Base-by-base conservation (phyloP, 768 basidiomycete species). In the Boletus vinaceobasis region DNA sequence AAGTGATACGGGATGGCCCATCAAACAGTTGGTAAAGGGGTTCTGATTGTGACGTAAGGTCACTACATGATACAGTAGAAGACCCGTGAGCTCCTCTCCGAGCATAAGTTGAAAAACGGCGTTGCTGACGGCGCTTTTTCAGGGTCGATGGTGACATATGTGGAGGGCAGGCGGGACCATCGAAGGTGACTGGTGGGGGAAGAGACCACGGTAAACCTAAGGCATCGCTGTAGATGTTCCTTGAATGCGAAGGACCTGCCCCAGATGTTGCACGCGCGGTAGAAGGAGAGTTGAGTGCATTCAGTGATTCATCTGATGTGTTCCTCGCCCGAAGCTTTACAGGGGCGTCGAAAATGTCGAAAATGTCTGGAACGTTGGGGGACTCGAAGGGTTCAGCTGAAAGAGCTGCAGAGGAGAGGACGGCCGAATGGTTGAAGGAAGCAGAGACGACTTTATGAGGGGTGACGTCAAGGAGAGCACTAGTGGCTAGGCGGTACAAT, bases 311-410 rank as follows among this genome's bases (percentile, higher is more conserved):
- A 48, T 69, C 45, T 61, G 69, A 53, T 50, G 61, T 55, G 55
- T 61, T 68, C 31, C 69, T 73, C 56, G 74, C 75, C 19, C 73
- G 70, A 21, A 78, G 73, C 31, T 66, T 67, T 33, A 67, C 65
- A 1, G 79, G 77, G 23, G 73, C 79, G 54, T 82, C 80, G 60
- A 80, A 80, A 54, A 83, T 79, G 62, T 82, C 80, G 56, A 77
- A 74, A 45, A 79, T 77, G 40, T 69, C 70, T 11, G 67, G 66
- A 19, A 68, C 52, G 15, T 59, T 61, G 23, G 68, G 50, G 38
- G 36, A 37, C 15, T 39, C 55, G 11, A 46, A 47, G 14, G 44
- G 31, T 27, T 43, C 43, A 7, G 43, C 21, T 4, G 59, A 40
- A 35, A 61, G 52, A 35, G 38, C 23, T 5, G 53, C 15, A 27